Conservation (phyloP, 1,284 basidiomycete species). For the Phellopilus nigrolimitatus region DNA sequence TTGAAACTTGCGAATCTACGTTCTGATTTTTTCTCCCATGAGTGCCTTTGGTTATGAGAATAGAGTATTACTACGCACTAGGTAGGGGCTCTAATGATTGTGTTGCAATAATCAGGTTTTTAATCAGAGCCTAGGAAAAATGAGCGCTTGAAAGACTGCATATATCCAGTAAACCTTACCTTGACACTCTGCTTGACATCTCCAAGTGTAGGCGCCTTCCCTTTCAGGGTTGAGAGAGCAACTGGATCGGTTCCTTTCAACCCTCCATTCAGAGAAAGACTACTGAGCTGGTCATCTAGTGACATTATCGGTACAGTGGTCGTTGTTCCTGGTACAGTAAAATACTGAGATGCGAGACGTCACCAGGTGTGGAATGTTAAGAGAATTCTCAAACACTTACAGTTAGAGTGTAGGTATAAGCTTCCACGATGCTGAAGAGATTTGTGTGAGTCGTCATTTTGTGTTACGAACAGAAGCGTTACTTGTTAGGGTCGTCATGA, state of each 20-base stretch:
- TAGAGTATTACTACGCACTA: conserved; percentile 41
- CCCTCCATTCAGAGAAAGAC: conserved; percentile 12
- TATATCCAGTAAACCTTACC: conserved; percentile 12
- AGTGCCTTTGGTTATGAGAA: neutral
- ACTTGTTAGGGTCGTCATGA: conserved; percentile 76
- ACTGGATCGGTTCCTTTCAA: conserved; percentile 17
- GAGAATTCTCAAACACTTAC: conserved; percentile 34
- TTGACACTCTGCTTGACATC: conserved; percentile 26
- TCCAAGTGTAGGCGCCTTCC: conserved; percentile 24
- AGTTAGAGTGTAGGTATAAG: conserved; percentile 78
- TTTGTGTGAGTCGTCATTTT: conserved; percentile 6
- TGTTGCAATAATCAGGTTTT: conserved; percentile 68
- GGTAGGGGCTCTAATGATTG: conserved; percentile 74
- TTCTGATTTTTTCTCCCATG: conserved; percentile 37
- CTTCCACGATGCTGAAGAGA: conserved; percentile 63
- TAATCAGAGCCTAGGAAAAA: conserved; percentile 51
- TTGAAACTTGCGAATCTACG: conserved; percentile 82
- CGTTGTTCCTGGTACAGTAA: conserved; percentile 21
- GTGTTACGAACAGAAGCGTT: conserved; percentile 25
- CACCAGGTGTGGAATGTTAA: neutral
- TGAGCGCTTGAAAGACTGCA: neutral
- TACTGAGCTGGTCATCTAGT: conserved; percentile 21
- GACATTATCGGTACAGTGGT: conserved; percentile 25
- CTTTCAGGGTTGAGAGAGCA: conserved; percentile 21
- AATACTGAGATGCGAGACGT: conserved; percentile 20